These are phyloP conservation scores for Leersia perrieri DNA, from an alignment of 176 grass and related monocot genomes.

Conservation along the genomic window DNA sequence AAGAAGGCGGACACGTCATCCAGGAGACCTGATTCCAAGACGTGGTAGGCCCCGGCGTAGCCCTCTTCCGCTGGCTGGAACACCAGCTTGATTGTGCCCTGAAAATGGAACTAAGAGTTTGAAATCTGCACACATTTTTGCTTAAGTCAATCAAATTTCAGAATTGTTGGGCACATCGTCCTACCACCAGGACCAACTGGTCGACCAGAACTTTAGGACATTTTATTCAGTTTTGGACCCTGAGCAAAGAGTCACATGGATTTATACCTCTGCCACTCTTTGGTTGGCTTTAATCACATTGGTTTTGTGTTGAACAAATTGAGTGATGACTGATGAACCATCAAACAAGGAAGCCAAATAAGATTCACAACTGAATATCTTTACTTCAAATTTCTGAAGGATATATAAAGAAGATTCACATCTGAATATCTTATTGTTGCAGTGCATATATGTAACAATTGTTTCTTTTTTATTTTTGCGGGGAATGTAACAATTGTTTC, in stretches of 20 bases:
- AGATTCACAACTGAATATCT: neutral
- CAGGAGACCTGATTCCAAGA: slow-evolving; percentile 17
- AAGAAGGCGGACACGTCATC: slow-evolving; percentile 39
- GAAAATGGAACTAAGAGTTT: neutral
- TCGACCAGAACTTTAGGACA: no score
- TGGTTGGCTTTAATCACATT: neutral
- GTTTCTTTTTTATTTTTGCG: no score
- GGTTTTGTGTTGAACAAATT: neutral
- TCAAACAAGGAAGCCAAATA: neutral
- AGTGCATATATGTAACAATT: neutral
- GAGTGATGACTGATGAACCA: neutral
- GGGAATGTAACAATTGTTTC: no score
- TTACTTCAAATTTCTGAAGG: neutral
- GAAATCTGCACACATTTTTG: no score
- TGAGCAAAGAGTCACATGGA: neutral
- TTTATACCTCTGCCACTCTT: neutral
- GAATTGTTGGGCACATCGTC: neutral
- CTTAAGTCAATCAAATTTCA: neutral
- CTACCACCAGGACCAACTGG: no score
- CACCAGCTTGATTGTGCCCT: slow-evolving; percentile 57
- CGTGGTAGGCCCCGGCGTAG: slow-evolving; percentile 23
- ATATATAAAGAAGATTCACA: neutral
- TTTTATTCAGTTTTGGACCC: no score
- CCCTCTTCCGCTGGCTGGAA: slow-evolving; percentile 62
- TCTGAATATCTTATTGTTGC: neutral